Evolutionary conservation across 352 stramenopile species (phyloP).

Genomic region (Globisporangium lucens): DNA sequence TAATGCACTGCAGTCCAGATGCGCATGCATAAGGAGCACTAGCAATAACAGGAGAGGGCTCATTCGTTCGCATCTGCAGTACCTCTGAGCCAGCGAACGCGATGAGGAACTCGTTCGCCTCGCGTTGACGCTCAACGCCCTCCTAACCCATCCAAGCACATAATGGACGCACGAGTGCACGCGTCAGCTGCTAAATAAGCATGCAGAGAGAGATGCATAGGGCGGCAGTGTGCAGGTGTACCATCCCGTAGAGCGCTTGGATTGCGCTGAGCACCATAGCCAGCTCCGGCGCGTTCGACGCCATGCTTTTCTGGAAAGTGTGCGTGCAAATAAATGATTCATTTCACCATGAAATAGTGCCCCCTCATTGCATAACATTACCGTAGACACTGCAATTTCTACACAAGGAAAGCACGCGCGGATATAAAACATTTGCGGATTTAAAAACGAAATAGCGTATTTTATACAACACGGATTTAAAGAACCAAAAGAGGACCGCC

Average conservation of each 20-base stretch:
- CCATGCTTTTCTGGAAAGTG: slow-evolving; percentile 3
- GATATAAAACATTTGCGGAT: no score
- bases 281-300: slow-evolving; percentile 16
- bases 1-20: not conserved
- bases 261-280: slow-evolving; percentile 49
- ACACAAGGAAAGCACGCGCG: no score
- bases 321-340: not conserved
- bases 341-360: not conserved
- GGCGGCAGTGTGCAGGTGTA: slow-evolving; percentile 16
- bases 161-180: not conserved
- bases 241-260: slow-evolving; percentile 62
- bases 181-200: not conserved
- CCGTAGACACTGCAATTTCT: no score
- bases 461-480: no score
- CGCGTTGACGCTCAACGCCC: slow-evolving; percentile 53
- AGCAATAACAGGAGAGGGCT: not conserved
- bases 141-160: slow-evolving; percentile 28
- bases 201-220: slow-evolving; percentile 1
- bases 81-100: slow-evolving; percentile 50
- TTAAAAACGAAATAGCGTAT: no score
- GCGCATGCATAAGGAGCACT: not conserved
- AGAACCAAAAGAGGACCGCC: no score
- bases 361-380: no score
- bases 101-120: slow-evolving; percentile 68
- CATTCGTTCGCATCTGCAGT: not conserved